phyloP scores from a whole-genome alignment of 106 monocot species.

The Iris macrosiphon region DNA sequence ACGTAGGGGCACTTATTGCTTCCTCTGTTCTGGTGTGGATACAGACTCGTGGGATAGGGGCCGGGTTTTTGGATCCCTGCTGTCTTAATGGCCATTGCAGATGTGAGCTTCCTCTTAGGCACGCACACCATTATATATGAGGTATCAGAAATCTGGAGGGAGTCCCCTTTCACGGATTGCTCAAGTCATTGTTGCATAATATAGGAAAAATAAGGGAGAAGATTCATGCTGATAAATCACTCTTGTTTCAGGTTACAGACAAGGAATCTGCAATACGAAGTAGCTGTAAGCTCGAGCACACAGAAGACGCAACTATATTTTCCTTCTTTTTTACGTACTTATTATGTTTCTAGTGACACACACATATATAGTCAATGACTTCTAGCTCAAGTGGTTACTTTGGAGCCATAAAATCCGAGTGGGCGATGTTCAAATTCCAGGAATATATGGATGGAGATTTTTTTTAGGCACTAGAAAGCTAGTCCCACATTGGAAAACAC shows the following conservation, averaged over 20 bases:
- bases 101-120: slow-evolving; percentile 42
- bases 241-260: slow-evolving; percentile 33
- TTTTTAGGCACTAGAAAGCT: too few relatives aligned
- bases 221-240: slow-evolving; percentile 28
- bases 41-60: slow-evolving; percentile 46
- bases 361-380: too few relatives aligned
- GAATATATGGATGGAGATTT: too few relatives aligned
- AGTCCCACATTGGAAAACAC: too few relatives aligned
- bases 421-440: too few relatives aligned
- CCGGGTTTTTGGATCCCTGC: slow-evolving; percentile 54
- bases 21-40: slow-evolving; percentile 47
- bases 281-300: slow-evolving; percentile 48
- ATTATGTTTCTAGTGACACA: too few relatives aligned
- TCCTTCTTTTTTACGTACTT: too few relatives aligned
- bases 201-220: slow-evolving; percentile 11
- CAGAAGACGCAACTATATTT: too few relatives aligned
- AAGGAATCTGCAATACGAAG: slow-evolving; percentile 41
- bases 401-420: too few relatives aligned
- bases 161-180: slow-evolving; percentile 43
- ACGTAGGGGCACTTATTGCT: slow-evolving; percentile 45
- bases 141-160: slow-evolving; percentile 46
- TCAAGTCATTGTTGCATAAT: slow-evolving; percentile 38
- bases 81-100: slow-evolving; percentile 32
- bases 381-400: too few relatives aligned
- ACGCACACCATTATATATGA: slow-evolving; percentile 28